Conservation (phyloP, 2,329 filamentous ascomycete genomes). For the Cladorrhinum sp. region DNA sequence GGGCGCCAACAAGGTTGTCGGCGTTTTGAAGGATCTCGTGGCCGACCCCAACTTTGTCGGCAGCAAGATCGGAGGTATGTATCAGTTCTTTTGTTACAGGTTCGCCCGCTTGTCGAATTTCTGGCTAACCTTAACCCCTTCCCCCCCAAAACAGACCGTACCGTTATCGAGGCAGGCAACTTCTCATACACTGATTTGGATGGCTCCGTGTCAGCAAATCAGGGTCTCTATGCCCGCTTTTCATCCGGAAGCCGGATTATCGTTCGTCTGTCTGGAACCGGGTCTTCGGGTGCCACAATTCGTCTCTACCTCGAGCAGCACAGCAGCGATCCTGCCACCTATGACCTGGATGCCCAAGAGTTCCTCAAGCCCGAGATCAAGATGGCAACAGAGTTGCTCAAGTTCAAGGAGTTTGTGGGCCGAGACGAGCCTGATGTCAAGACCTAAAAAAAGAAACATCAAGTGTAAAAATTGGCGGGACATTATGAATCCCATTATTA, state of each 20-base stretch:
- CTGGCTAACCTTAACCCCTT: not conserved
- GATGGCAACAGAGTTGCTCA: conserved; percentile 78
- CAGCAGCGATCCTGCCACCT: conserved; percentile 74
- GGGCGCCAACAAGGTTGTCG: conserved; percentile 86
- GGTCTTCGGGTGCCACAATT: conserved; percentile 92
- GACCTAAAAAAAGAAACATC: conserved; percentile 56
- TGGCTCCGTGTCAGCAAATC: conserved; percentile 90
- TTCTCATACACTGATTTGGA: conserved; percentile 99
- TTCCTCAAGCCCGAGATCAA: conserved; percentile 89
- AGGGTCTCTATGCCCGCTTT: conserved; percentile 93
- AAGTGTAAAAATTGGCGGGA: not conserved
- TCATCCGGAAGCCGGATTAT: conserved; percentile 93
- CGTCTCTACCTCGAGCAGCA: conserved; percentile 97
- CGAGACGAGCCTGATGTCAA: conserved; percentile 93
- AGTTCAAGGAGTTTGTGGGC: conserved; percentile 91
- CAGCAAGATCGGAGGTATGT: conserved; percentile 69
- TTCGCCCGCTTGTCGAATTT: not conserved
- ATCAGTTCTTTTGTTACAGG: not conserved
- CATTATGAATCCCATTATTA: not conserved
- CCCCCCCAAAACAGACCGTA: conserved; percentile 56
- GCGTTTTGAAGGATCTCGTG: conserved; percentile 75
- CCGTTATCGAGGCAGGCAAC: conserved; percentile 86
- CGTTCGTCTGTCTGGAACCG: conserved; percentile 90
- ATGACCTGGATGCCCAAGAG: conserved; percentile 81
- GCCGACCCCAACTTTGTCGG: conserved; percentile 73